phyloP scores from a whole-genome alignment of 192 early-diverging fungal genomes.

The Coemansia sp. region DNA sequence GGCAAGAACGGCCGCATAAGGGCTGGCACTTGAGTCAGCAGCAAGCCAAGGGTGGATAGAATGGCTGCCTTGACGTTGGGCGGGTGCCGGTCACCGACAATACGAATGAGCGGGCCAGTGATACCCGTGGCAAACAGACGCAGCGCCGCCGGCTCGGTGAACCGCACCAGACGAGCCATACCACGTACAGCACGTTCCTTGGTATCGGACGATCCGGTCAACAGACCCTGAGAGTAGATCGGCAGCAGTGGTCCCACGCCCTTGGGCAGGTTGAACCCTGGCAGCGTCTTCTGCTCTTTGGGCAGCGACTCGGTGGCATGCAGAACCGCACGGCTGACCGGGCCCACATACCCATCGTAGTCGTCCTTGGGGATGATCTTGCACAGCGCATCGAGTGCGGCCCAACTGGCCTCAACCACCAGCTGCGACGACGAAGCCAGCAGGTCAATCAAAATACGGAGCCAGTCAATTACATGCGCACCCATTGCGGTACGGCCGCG shows the following conservation, averaged over 20 bases:
- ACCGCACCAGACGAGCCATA: constrained; percentile 72
- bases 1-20: constrained; percentile 96
- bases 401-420: constrained; percentile 73
- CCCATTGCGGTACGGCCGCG: constrained; percentile 53
- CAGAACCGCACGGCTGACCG: constrained; percentile 67
- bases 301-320: constrained; percentile 56
- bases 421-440: constrained; percentile 60
- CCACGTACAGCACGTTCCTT: constrained; percentile 86
- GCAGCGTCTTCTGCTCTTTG: constrained; percentile 47
- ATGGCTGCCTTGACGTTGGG: constrained; percentile 92
- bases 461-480: constrained; percentile 76
- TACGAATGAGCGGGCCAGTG: constrained; percentile 96
- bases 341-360: constrained; percentile 73
- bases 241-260: constrained; percentile 88
- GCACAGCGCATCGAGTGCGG: constrained; percentile 75
- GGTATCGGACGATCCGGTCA: constrained; percentile 79
- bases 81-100: constrained; percentile 92
- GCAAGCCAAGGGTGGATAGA: constrained; percentile 74
- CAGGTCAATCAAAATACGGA: constrained; percentile 72
- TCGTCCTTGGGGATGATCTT: constrained; percentile 88
- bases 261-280: constrained; percentile 90
- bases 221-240: constrained; percentile 90
- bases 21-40: constrained; percentile 81
- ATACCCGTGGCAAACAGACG: constrained; percentile 92
- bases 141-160: constrained; percentile 64